Evolutionary conservation across 495 filamentous ascomycete species (phyloP), one percentile per base, ranked within the genome.

Genomic region (Penicillium nucicola): DNA sequence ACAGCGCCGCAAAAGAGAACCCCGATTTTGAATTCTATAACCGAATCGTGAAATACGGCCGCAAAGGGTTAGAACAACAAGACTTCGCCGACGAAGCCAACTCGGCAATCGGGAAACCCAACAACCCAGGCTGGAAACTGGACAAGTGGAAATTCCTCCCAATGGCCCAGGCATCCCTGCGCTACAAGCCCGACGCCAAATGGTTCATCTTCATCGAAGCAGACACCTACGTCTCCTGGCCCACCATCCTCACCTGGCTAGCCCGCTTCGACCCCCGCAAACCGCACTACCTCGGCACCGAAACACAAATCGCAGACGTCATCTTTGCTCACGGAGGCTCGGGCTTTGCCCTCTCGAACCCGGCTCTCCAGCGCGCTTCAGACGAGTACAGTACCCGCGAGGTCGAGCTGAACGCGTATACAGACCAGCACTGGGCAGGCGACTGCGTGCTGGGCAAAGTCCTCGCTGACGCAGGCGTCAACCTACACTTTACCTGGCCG

Each of bases 191-290:
- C 13, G 62, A 75, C 38, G 77, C 77, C 15, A 78, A 84, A 49
- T 88, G 83, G 81, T 88, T 82, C 57, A 58, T 87, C 39, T 85
- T 87, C 58, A 80, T 87, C 64, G 84, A 87, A 45, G 83, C 83
- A 7, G 84, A 87, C 63, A 84, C 84, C 4, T 84, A 84, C 55
- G 67, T 85, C 42, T 74, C 84, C 9, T 87, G 83, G 82, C 65
- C 77, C 18, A 87, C 80, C 37, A 55, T 85, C 36, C 64, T 82
- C 25, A 61, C 67, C 20, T 87, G 82, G 83, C 63, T 86, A 28
- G 59, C 61, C 30, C 61, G 62, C 32, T 70, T 85, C 50, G 72
- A 84, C 44, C 61, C 76, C 14, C 62, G 50, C 0, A 68, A 81
- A 49, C 75, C 74, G 23, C 64, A 68, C 44, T 88, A 86, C 56